Evolutionary conservation across 1,284 basidiomycete species (phyloP), one percentile per base, ranked within the genome.

Genomic region (Ceratobasidium sp.): DNA sequence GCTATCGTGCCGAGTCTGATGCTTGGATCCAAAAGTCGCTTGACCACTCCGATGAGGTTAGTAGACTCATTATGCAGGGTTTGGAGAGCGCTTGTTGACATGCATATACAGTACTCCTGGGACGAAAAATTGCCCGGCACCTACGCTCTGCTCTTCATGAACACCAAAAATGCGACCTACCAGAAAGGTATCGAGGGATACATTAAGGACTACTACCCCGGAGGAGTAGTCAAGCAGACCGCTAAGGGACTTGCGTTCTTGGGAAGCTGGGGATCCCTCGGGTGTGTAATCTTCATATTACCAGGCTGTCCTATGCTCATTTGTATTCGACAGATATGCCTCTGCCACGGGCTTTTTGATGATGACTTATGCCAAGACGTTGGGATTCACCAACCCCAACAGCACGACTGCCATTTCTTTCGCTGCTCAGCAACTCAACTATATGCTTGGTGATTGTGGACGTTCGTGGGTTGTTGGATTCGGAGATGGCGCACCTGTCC

Each of bases 391-490:
- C 21, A 26, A 61, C 9, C 18, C 64, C 35, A 67, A 59, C 46
- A 30, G 46, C 9, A 75, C 52, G 28, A 44, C 73, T n/a, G 26
- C 70, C 0, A 41, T 75, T 32, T 72, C 73, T 11, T 72, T 67
- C 41, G 54, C 73, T 14, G 54, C 70, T 9, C 73, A 74, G 41
- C 73, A 74, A 49, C 58, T 74, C 61, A 74, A 74, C 71, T 74
- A 74, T 52, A 69, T 62, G 32, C 73, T 74, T 11, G 73, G 73
- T 30, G 73, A 74, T 32, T 67, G 62, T 26, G 73, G 73, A 18
- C 73, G 73, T 11, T 74, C 73, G 7, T 74, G 73, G 73, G 73
- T 74, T n/a, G 73, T 74, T 28, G 73, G 73, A n/a, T 74, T 74
- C 41, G 73, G 73, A 26, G 64, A 74, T 46, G 62, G 52, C 52